Evolutionary conservation across 306 rosid genomes (phyloP), one percentile per base, ranked within the genome.

Genomic region (Lathyrus tuberosus): DNA sequence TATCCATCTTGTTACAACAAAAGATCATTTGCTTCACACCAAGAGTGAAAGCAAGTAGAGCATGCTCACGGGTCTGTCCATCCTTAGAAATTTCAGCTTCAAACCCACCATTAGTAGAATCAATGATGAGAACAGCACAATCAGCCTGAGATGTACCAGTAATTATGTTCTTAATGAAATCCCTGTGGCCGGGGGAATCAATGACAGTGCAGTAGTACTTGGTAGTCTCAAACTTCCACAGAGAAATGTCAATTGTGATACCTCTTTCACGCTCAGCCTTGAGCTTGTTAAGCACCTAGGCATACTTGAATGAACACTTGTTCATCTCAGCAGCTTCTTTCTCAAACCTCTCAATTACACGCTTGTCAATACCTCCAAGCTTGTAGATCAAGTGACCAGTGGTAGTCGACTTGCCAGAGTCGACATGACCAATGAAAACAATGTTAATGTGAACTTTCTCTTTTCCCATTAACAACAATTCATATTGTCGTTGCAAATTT

Each of bases 221-320:
- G 57, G 89, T 91, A 26, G 96, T 91, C 83, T 91, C 96, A n/a
- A 91, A 91, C 79, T 91, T 91, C 97, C 96, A 91, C 26, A 89
- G 46, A 3, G 97, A 91, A 80, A 91, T 91, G 43, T 91, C 97
- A 41, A 91, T 91, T 13, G 97, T 91, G 63, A 91, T 91, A 31
- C 97, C 97, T 80, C 92, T 89, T 78, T 91, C 97, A 64, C 96
- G 97, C 78, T 91, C 97, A 3, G 97, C 96, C 91, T 91, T 89
- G 5, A 91, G n/a, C n/a, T n/a, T n/a, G n/a, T n/a, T n/a, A n/a
- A n/a, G n/a, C n/a, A n/a, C n/a, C n/a, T n/a, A n/a, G n/a, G n/a
- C n/a, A n/a, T n/a, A n/a, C n/a, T n/a, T n/a, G n/a, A n/a, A n/a
- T n/a, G n/a, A n/a, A n/a, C n/a, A n/a, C n/a, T n/a, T n/a, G n/a